Evolutionary conservation across 2,329 filamentous ascomycete genomes (phyloP), one percentile per base, ranked within the genome.

Genomic region (Fusarium armeniacum): DNA sequence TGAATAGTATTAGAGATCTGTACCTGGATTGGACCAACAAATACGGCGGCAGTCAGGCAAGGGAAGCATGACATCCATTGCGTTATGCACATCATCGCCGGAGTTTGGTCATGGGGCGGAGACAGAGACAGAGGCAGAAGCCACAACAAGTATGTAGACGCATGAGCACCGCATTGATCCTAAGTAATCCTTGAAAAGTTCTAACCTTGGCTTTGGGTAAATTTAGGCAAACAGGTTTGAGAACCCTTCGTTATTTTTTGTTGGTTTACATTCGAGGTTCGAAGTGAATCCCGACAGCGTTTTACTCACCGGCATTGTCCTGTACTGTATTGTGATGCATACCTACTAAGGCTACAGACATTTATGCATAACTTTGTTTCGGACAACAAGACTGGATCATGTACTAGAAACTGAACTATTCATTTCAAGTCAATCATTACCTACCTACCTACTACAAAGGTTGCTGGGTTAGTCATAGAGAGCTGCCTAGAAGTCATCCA

Each of bases 71-170:
- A 28, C 41, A 46, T 46, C n/a, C 53, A 58, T 46, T 18, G 20
- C 26, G 32, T 53, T 53, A 68, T 70, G 67, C 68, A 69, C 56
- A 64, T 71, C 68, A 70, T 70, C 52, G 36, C 53, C 30, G 28
- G 47, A 49, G 54, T 38, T 53, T 51, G 38, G 50, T 54, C 45
- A 60, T 52, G 49, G 49, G 41, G 22, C 20, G 20, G 13, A 49
- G 38, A 36, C 33, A 51, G 18, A 51, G 33, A 13, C 38, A 51
- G 33, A 54, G 30, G 46, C 36, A 38, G n/a, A 58, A 53, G 58
- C 40, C 55, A 63, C 44, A n/a, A 28, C 54, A 61, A 54, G 15
- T 53, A 65, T 50, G 18, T 54, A 36, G 59, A 36, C 49, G 43
- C 32, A 54, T 28, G 38, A 62, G 22, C 47, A 65, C 43, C 13